Evolutionary conservation across 179 eudicot species (phyloP).

Genomic region (Heliamphora pulchella): DNA sequence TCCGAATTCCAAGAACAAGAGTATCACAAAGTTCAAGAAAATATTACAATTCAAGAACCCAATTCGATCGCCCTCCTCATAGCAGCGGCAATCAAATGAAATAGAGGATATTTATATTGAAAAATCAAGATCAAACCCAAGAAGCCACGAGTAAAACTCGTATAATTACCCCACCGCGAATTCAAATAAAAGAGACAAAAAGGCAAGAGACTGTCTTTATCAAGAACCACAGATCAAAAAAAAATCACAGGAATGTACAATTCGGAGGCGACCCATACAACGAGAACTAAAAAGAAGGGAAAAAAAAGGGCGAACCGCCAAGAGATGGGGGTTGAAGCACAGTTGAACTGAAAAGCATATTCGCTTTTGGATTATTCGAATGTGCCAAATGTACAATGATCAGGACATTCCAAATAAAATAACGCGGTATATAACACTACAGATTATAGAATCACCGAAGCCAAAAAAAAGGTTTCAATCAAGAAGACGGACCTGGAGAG

Average conservation of each 20-base stretch:
- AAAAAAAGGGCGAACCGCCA: neutral
- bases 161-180: neutral
- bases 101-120: too few species aligned
- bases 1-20: neutral
- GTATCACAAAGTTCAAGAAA: neutral
- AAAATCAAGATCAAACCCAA: neutral
- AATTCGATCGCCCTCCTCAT: neutral
- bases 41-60: neutral
- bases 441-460: neutral
- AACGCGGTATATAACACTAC: neutral
- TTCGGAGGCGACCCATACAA: neutral
- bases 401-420: neutral
- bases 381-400: conserved; percentile 20
- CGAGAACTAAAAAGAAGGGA: neutral
- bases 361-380: conserved; percentile 24
- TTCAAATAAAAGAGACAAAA: too few species aligned
- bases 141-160: neutral
- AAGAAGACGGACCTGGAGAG: neutral
- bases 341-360: conserved; percentile 21
- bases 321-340: neutral
- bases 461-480: neutral
- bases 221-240: neutral
- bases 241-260: neutral
- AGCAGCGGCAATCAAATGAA: neutral
- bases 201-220: neutral